phyloP scores from a whole-genome alignment of 352 stramenopile genomes.

The Peronospora farinosa region DNA sequence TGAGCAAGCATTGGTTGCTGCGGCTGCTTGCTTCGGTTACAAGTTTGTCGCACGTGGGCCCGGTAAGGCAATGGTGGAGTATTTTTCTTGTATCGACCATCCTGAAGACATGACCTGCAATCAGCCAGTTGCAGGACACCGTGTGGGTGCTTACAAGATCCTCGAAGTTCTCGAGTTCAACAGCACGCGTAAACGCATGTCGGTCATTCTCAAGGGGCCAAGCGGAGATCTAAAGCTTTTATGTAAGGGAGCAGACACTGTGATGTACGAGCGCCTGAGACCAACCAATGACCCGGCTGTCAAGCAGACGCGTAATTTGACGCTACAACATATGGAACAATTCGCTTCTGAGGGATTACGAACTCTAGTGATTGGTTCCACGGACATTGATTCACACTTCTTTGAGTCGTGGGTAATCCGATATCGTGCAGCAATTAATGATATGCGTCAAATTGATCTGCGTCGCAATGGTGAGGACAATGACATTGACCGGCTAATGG shows the following conservation, averaged over 20 bases:
- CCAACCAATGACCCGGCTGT: slow-evolving; percentile 39
- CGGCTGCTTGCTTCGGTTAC: slow-evolving; percentile 77
- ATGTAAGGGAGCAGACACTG: slow-evolving; percentile 86
- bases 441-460: slow-evolving; percentile 83
- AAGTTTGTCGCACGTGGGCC: slow-evolving; percentile 66
- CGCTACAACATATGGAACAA: slow-evolving; percentile 79
- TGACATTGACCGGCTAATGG: slow-evolving; percentile 75
- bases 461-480: slow-evolving; percentile 67
- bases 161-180: slow-evolving; percentile 93
- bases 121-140: slow-evolving; percentile 30
- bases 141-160: slow-evolving; percentile 66
- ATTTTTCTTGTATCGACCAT: slow-evolving; percentile 51
- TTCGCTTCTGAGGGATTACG: slow-evolving; percentile 86
- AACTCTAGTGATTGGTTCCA: slow-evolving; percentile 82
- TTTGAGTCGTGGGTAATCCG: slow-evolving; percentile 61
- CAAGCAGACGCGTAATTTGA: slow-evolving; percentile 52
- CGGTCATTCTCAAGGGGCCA: slow-evolving; percentile 72
- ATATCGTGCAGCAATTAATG: slow-evolving; percentile 75
- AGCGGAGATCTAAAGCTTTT: slow-evolving; percentile 60
- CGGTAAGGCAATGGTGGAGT: slow-evolving; percentile 71
- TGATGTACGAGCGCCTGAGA: slow-evolving; percentile 82
- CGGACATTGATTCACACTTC: slow-evolving; percentile 48
- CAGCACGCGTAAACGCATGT: slow-evolving; percentile 94
- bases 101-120: slow-evolving; percentile 25
- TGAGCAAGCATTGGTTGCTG: slow-evolving; percentile 85